Evolutionary conservation across 768 basidiomycete species (phyloP).

Genomic region (Hortiboletus campestris): DNA sequence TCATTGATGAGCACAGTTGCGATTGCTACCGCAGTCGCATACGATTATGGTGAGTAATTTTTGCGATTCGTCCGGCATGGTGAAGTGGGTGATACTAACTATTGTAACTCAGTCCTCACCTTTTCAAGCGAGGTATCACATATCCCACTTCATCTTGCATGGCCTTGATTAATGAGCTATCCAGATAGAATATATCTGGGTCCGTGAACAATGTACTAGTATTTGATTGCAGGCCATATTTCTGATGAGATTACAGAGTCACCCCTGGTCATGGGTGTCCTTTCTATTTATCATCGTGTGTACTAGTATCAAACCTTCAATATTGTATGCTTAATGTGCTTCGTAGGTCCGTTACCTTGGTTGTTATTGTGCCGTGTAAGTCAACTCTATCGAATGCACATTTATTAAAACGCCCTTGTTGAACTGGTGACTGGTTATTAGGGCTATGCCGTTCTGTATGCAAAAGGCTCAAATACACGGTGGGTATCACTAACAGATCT

Average conservation of each 20-base stretch:
- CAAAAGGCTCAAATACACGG: not conserved
- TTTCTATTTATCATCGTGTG: conserved; percentile 9
- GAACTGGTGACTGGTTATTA: not conserved
- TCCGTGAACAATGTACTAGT: not conserved
- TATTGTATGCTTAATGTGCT: not conserved
- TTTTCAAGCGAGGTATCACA: conserved; percentile 8
- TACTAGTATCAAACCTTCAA: not conserved
- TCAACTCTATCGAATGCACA: not conserved
- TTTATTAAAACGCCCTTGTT: no score
- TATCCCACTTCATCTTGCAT: not conserved
- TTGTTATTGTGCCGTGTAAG: conserved; percentile 8
- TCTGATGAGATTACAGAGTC: conserved; percentile 2
- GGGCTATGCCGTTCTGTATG: not conserved
- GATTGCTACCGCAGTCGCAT: not conserved
- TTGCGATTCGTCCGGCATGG: not conserved
- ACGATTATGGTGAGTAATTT: conserved; percentile 10
- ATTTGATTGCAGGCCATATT: not conserved
- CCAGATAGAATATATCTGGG: conserved; percentile 17
- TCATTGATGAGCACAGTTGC: not conserved
- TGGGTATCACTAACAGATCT: not conserved
- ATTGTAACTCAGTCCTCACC: conserved; percentile 2
- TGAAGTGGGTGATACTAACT: not conserved
- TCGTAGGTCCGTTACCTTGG: conserved; percentile 15
- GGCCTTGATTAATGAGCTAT: not conserved
- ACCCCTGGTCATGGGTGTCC: conserved; percentile 11